Percentiles rank a stretch among this genome's conserved stretches.
These are phyloP conservation scores for Apiospora koreana DNA, from an alignment of 2,329 filamentous ascomycete species.

Conservation along the genomic window DNA sequence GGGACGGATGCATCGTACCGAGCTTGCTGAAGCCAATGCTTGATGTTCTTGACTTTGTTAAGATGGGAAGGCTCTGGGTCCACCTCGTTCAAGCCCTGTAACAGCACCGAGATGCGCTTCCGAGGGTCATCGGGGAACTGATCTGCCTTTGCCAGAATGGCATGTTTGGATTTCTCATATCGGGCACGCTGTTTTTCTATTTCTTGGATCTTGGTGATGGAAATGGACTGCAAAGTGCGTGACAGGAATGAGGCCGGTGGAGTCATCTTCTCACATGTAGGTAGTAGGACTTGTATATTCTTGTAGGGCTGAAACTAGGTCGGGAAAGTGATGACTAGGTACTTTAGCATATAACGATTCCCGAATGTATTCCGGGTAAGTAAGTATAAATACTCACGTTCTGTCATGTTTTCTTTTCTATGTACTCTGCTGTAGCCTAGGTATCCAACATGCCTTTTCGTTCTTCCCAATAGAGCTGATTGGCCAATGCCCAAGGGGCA, in stretches of 20 bases:
- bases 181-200: not conserved
- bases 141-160: constrained; percentile 14
- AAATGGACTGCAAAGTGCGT: not conserved
- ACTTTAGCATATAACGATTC: not conserved
- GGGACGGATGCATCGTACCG: constrained; percentile 38
- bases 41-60: constrained; percentile 30
- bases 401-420: not conserved
- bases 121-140: constrained; percentile 15
- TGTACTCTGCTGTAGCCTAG: not conserved
- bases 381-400: not conserved
- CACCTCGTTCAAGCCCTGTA: constrained; percentile 16
- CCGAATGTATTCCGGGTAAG: no score
- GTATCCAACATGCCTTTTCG: not conserved
- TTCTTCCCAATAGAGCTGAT: not conserved
- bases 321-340: not conserved
- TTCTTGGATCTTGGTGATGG: constrained; percentile 1
- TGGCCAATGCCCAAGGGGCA: not conserved
- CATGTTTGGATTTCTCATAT: constrained; percentile 18
- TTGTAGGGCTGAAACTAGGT: not conserved
- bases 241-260: not conserved
- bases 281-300: not conserved
- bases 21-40: constrained; percentile 37
- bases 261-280: not conserved
- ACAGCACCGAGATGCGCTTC: constrained; percentile 17
- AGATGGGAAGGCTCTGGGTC: constrained; percentile 13